phyloP scores from a whole-genome alignment of 2,329 filamentous ascomycete species.

The Chalaropsis thielavioides region DNA sequence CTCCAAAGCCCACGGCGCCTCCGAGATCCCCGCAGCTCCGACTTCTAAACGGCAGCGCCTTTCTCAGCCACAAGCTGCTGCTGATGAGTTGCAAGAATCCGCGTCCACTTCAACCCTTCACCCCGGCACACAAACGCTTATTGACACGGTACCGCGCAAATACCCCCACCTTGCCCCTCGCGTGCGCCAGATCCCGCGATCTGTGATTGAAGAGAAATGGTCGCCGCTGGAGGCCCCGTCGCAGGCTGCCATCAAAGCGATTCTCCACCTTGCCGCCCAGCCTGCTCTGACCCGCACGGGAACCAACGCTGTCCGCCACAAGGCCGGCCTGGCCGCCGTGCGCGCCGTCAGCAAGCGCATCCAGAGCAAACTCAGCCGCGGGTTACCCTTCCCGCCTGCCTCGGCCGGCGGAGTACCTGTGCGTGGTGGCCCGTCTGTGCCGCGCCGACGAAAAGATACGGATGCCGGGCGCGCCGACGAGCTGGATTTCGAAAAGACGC shows the following conservation, averaged over 20 bases:
- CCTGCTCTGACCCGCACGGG: constrained; percentile 46
- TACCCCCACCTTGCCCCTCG: constrained; percentile 36
- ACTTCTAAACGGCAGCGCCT: neutral
- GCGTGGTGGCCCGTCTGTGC: constrained; percentile 18
- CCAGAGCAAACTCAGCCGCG: constrained; percentile 41
- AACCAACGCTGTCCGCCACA: constrained; percentile 33
- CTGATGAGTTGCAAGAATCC: neutral
- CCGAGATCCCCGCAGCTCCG: neutral
- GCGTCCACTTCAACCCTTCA: neutral
- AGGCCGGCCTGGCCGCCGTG: constrained; percentile 42
- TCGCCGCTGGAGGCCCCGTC: constrained; percentile 39
- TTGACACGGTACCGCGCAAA: neutral
- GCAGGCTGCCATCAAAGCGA: constrained; percentile 38
- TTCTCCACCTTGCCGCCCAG: constrained; percentile 45
- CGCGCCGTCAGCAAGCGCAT: constrained; percentile 41
- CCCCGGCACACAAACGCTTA: constrained; percentile 25
- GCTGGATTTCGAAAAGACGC: constrained; percentile 51
- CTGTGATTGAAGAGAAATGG: constrained; percentile 54
- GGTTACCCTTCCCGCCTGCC: constrained; percentile 52
- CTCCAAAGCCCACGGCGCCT: neutral
- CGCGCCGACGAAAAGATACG: constrained; percentile 21
- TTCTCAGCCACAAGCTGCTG: neutral
- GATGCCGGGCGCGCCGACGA: constrained; percentile 39
- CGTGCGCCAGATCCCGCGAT: constrained; percentile 42
- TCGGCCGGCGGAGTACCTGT: constrained; percentile 20